Conservation (phyloP, 768 basidiomycete species). For the Kwoniella sp. region DNA sequence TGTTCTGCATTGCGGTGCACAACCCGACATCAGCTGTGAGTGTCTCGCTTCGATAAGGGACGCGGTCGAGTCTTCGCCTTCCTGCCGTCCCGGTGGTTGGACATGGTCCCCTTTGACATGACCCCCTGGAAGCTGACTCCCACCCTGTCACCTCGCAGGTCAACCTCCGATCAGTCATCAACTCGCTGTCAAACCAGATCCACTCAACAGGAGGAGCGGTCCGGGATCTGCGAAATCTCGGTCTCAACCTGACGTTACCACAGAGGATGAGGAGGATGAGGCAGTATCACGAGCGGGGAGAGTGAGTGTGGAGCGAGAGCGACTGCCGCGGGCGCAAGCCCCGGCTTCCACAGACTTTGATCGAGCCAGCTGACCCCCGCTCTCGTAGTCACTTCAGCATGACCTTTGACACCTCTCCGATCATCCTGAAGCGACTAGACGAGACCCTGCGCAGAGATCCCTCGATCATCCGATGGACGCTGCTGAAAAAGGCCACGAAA, state of each 20-base stretch:
- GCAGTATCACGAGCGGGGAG: slow-evolving; percentile 45
- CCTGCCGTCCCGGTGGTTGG: background rate
- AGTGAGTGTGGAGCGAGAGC: no score
- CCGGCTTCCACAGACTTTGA: background rate
- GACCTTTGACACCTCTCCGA: slow-evolving; percentile 47
- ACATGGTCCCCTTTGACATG: no score
- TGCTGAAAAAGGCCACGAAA: slow-evolving; percentile 41
- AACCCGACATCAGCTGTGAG: slow-evolving; percentile 43
- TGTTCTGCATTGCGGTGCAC: slow-evolving; percentile 49
- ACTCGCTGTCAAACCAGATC: slow-evolving; percentile 35
- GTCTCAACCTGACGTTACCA: slow-evolving; percentile 39
- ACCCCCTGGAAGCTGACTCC: background rate
- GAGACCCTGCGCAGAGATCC: slow-evolving; percentile 44
- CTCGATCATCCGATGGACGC: slow-evolving; percentile 37
- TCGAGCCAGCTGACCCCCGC: no score
- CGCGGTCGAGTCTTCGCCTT: background rate
- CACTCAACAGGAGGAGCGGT: slow-evolving; percentile 45
- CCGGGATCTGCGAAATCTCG: slow-evolving; percentile 43
- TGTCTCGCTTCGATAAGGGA: background rate
- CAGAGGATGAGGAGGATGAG: slow-evolving; percentile 45
- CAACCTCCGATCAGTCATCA: slow-evolving; percentile 43
- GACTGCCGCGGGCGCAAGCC: background rate
- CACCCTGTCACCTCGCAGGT: slow-evolving; percentile 18
- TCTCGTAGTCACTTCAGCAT: slow-evolving; percentile 43
- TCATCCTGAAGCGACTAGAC: slow-evolving; percentile 35